phyloP scores from a whole-genome alignment of 768 basidiomycete species.

The Hericium rajendrae region DNA sequence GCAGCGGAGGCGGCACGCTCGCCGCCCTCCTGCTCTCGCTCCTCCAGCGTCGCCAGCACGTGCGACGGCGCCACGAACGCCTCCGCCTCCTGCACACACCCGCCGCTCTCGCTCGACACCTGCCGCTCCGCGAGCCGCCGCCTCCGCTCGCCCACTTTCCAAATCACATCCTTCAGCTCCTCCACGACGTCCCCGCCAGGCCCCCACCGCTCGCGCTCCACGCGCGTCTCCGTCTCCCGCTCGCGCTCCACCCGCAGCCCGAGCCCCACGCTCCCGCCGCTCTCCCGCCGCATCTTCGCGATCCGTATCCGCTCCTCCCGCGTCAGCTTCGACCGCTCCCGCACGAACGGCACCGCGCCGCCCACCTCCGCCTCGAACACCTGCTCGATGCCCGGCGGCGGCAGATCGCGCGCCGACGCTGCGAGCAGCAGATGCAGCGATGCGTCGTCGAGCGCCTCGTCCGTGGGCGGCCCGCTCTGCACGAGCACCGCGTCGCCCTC shows the following conservation, averaged over 20 bases:
- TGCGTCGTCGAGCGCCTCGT: slow-evolving; percentile 37
- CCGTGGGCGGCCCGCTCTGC: slow-evolving; percentile 5
- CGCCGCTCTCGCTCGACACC: background rate
- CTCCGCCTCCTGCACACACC: background rate
- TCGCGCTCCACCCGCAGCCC: slow-evolving; percentile 16
- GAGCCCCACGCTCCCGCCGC: slow-evolving; percentile 21
- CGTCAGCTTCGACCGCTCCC: slow-evolving; percentile 57
- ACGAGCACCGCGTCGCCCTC: slow-evolving; percentile 23
- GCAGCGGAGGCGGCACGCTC: too few relatives aligned
- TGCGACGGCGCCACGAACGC: slow-evolving; percentile 2
- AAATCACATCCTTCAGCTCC: slow-evolving; percentile 79
- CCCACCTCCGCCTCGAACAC: slow-evolving; percentile 70
- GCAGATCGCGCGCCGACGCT: slow-evolving; percentile 44
- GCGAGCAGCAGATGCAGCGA: slow-evolving; percentile 44
- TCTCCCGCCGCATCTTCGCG: slow-evolving; percentile 45
- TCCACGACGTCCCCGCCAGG: slow-evolving; percentile 75
- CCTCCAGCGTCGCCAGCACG: background rate
- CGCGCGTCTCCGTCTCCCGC: slow-evolving; percentile 4
- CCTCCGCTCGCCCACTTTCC: slow-evolving; percentile 71
- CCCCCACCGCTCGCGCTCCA: slow-evolving; percentile 45
- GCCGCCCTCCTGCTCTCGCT: background rate
- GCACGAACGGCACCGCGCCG: slow-evolving; percentile 26
- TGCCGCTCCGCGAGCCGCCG: slow-evolving; percentile 34
- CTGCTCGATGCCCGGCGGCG: slow-evolving; percentile 64
- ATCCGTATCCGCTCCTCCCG: slow-evolving; percentile 67